A percentile compares a stretch with the other conserved stretches of the same genome.
Conservation (phyloP, 192 early-diverging fungal genomes). For the Podila horticola region DNA sequence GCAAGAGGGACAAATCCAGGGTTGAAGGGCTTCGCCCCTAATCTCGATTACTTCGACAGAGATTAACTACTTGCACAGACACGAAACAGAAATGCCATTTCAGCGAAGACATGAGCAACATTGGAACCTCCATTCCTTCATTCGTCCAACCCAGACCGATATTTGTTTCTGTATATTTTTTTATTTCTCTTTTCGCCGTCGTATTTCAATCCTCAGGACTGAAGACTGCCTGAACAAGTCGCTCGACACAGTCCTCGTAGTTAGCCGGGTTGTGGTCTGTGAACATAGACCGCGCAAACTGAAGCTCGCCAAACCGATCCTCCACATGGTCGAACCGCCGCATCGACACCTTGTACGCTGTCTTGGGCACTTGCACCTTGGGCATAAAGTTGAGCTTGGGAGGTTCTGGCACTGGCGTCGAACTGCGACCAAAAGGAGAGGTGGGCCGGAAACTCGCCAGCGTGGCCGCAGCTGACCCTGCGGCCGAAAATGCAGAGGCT, state of each 20-base stretch:
- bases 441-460: slow-evolving; percentile 22
- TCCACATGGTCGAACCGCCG: slow-evolving; percentile 80
- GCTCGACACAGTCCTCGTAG: slow-evolving; percentile 67
- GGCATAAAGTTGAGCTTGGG: slow-evolving; percentile 15
- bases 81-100: no score
- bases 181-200: neutral
- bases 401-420: slow-evolving; percentile 20
- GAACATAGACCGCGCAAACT: slow-evolving; percentile 84
- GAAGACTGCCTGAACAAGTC: slow-evolving; percentile 33
- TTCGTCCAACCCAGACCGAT: no score
- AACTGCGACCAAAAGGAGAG: slow-evolving; percentile 43
- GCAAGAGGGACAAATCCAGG: no score
- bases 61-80: no score
- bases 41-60: no score
- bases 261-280: slow-evolving; percentile 78
- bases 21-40: no score
- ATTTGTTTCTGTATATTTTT: neutral
- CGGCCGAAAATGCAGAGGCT: slow-evolving; percentile 12
- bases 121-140: no score
- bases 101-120: no score
- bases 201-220: slow-evolving; percentile 1
- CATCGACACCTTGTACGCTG: slow-evolving; percentile 61
- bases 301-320: slow-evolving; percentile 79
- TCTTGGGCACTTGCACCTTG: slow-evolving; percentile 43
- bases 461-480: slow-evolving; percentile 17